Evolutionary conservation across 139 green algal species (phyloP), one percentile per base, ranked within the genome.

Genomic region (Coelastrella sp.): DNA sequence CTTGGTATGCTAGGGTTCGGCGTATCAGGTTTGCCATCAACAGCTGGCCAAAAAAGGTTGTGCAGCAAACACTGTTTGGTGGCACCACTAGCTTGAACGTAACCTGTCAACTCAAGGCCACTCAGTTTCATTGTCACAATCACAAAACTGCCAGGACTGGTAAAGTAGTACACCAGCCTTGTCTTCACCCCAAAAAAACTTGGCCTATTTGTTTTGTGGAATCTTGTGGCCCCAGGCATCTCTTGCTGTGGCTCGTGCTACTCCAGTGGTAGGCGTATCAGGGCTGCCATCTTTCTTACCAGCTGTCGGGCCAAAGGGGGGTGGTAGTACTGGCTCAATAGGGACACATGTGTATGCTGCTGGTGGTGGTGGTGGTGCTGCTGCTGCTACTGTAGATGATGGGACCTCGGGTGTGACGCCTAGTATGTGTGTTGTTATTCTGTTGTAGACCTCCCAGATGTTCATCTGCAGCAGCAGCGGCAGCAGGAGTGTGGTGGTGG

Each of bases 401-500:
- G 71, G 16, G 4, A 11, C 20, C 7, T 77, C 19, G 7, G 71
- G 17, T 77, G 71, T 11, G 2, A 77, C 16, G 20, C 20, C 19
- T 23, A 80, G 10, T 57, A 7, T 7, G 5, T 58, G 3, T 13
- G 74, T 58, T 5, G 22, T 58, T 7, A 80, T 80, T 3, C 22
- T 5, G 7, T 17, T 80, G 13, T 80, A 80, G 74, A 80, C 60
- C 23, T 5, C 20, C 74, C 74, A 80, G 3, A 80, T 7, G 23
- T 80, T 80, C 22, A 80, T 80, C 74, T 80, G 74, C 74, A 80
- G 13, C 71, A 47, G 16, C 16, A 77, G 71, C n/a, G n/a, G 19
- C 71, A 77, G 16, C 19, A 23, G 32, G 32, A 47, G 32, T 71
- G 13, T 8, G 14, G n/a, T 47, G 14, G 6, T 77, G 16, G 71